A percentile compares a stretch with the other conserved stretches of the same genome.
Evolutionary conservation across 2,329 filamentous ascomycete species (phyloP).

Genomic region (Colletotrichum plurivorum): DNA sequence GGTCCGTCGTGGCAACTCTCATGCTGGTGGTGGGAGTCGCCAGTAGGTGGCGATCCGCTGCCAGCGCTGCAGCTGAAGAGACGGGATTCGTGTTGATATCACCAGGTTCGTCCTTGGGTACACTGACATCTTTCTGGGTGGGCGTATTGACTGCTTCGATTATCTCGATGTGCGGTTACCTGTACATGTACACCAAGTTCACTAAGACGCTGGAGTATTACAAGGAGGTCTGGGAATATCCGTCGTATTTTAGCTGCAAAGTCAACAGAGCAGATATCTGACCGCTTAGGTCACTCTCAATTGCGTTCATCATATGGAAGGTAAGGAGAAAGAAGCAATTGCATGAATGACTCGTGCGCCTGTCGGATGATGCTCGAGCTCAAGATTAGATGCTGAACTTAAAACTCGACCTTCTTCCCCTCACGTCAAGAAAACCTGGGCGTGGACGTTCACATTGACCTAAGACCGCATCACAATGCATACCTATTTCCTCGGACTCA

Average conservation of each 20-base stretch:
- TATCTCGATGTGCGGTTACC: neutral
- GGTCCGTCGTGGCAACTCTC: neutral
- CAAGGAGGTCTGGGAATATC: conserved; percentile 27
- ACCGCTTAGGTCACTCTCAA: neutral
- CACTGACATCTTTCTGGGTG: neutral
- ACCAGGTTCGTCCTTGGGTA: no score
- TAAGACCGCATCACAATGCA: conserved; percentile 1
- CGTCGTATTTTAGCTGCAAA: conserved; percentile 20
- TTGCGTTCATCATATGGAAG: no score
- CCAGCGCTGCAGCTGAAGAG: no score
- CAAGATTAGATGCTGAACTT: neutral
- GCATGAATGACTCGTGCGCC: conserved; percentile 12
- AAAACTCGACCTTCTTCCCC: neutral
- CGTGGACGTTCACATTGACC: neutral
- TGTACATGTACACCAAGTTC: conserved; percentile 13
- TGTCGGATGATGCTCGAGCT: neutral
- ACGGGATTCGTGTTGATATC: no score
- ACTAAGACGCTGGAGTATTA: conserved; percentile 21
- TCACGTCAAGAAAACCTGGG: neutral
- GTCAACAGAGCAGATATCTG: conserved; percentile 9
- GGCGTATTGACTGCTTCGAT: neutral
- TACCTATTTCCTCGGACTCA: conserved; percentile 25
- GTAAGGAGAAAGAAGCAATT: no score
- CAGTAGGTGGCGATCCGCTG: neutral
- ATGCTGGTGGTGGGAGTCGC: neutral